These are phyloP conservation scores for Baorangia bicolor DNA, from an alignment of 768 basidiomycete species.

Conservation along the genomic window DNA sequence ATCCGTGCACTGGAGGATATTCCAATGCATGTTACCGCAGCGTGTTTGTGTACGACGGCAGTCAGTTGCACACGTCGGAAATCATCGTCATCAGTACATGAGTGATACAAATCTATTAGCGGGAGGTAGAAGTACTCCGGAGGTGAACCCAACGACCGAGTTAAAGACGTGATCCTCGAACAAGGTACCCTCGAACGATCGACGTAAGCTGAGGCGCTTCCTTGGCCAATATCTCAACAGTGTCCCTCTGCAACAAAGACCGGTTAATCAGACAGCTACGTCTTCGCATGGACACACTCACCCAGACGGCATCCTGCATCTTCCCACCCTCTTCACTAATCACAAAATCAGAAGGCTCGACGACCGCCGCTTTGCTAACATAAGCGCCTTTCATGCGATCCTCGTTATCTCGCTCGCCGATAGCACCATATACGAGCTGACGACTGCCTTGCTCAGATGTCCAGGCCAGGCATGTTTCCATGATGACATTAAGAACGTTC, in stretches of 20 bases:
- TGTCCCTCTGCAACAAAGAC: slow-evolving; percentile 14
- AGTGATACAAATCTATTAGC: no score
- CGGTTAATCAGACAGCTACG: background rate
- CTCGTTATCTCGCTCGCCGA: slow-evolving; percentile 24
- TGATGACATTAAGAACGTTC: background rate
- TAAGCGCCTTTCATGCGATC: slow-evolving; percentile 23
- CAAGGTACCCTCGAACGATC: slow-evolving; percentile 15
- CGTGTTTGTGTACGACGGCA: no score
- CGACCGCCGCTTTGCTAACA: slow-evolving; percentile 9
- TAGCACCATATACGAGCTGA: slow-evolving; percentile 32
- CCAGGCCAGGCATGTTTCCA: slow-evolving; percentile 14
- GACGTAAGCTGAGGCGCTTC: slow-evolving; percentile 9
- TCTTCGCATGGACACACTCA: slow-evolving; percentile 11
- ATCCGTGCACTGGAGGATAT: no score
- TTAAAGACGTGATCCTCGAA: no score
- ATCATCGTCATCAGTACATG: no score
- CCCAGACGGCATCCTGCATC: slow-evolving; percentile 36
- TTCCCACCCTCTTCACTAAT: slow-evolving; percentile 29
- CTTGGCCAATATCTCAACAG: slow-evolving; percentile 18
- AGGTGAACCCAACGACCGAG: no score
- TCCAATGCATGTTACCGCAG: no score
- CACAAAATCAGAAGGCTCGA: slow-evolving; percentile 35
- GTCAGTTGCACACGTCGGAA: no score
- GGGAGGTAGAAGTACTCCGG: no score
- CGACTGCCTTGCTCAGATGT: slow-evolving; percentile 36